Evolutionary conservation across 2,329 filamentous ascomycete species (phyloP).

Genomic region (Neopestalotiopsis sp.): DNA sequence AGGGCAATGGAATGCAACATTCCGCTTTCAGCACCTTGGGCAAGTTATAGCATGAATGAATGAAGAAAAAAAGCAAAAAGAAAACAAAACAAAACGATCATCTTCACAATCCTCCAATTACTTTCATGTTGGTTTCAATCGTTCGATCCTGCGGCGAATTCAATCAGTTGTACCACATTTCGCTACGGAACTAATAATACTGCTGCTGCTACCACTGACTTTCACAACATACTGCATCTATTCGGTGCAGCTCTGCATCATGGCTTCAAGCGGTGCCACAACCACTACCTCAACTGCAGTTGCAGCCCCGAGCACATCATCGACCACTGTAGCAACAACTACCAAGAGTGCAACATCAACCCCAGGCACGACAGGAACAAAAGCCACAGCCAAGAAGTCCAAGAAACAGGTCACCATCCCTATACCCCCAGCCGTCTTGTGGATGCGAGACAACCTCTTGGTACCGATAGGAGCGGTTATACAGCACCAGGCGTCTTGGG

Average conservation of each 20-base stretch:
- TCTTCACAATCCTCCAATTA: neutral
- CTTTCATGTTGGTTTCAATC: neutral
- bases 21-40: neutral
- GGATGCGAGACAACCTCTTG: neutral
- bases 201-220: neutral
- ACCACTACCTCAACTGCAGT: neutral
- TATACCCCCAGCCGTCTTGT: neutral
- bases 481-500: neutral
- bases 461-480: too few species aligned
- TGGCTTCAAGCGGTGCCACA: neutral
- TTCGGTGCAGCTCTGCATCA: neutral
- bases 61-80: neutral
- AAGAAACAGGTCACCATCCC: too few species aligned
- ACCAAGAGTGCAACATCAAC: too few species aligned
- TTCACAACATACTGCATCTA: neutral
- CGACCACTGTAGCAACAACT: too few species aligned
- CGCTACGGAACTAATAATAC: neutral
- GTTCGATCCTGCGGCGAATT: neutral
- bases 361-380: too few species aligned
- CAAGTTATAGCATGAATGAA: neutral
- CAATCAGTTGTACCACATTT: neutral
- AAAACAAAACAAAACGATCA: neutral
- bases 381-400: too few species aligned
- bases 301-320: neutral
- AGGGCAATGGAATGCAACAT: conserved; percentile 2